Conservation (phyloP, 2,329 filamentous ascomycete genomes). For the Chalara sp. region DNA sequence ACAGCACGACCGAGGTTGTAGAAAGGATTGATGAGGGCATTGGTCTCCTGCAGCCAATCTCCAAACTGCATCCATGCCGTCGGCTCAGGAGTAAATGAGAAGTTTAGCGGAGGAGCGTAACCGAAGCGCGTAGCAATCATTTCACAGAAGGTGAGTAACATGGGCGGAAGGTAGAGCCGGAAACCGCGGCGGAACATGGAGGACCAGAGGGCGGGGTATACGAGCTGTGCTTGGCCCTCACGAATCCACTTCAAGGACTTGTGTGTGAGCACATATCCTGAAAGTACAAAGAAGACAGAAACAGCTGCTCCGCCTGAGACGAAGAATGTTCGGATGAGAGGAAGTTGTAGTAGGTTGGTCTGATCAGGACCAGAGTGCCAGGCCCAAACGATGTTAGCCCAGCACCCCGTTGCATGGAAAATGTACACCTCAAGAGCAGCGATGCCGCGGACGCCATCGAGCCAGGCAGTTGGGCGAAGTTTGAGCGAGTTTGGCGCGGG, state of each 20-base stretch:
- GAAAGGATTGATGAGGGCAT: constrained; percentile 15
- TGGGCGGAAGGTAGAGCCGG: constrained; percentile 37
- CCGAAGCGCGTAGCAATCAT: constrained; percentile 20
- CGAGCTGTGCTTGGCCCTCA: constrained; percentile 26
- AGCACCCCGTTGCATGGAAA: constrained; percentile 35
- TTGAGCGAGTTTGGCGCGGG: constrained; percentile 12
- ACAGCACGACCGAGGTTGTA: constrained; percentile 11
- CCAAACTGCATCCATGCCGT: constrained; percentile 11
- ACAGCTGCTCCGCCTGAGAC: constrained; percentile 38
- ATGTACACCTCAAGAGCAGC: constrained; percentile 39
- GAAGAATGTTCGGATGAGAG: constrained; percentile 35
- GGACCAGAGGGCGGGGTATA: constrained; percentile 34
- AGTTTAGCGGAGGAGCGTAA: constrained; percentile 24
- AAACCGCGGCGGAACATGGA: constrained; percentile 38
- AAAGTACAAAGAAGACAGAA: constrained; percentile 42
- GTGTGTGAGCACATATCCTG: constrained; percentile 39
- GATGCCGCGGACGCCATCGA: constrained; percentile 40
- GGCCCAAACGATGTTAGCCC: constrained; percentile 14
- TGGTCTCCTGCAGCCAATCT: constrained; percentile 18
- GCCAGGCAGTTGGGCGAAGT: constrained; percentile 33
- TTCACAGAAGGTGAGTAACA: constrained; percentile 33
- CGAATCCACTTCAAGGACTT: constrained; percentile 34
- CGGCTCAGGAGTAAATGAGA: constrained; percentile 25
- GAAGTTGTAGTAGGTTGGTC: constrained; percentile 33
- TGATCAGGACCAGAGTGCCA: constrained; percentile 27